phyloP scores from a whole-genome alignment of 1,284 basidiomycete species.

The Ceraceosorus guamensis region DNA sequence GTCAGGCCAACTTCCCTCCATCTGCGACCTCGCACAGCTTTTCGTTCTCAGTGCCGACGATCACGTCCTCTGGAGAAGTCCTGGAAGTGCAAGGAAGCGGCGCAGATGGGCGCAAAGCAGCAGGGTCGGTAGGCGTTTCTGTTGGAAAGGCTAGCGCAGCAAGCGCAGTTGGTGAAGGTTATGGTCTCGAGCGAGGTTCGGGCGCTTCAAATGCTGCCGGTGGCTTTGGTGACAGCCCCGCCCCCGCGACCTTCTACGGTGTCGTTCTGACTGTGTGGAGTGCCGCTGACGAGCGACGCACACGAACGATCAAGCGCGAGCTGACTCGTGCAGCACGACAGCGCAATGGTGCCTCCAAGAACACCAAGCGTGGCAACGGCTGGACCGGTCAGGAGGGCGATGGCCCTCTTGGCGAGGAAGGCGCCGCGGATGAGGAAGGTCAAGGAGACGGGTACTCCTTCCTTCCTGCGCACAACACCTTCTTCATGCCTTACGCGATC shows the following conservation, averaged over 20 bases:
- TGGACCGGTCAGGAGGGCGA: constrained; percentile 1
- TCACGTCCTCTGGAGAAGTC: constrained; percentile 19
- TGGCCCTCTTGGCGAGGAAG: constrained; percentile 15
- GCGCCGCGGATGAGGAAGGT: constrained; percentile 11
- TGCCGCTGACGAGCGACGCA: constrained; percentile 32
- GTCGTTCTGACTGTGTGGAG: constrained; percentile 34
- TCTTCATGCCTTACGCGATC: constrained; percentile 45
- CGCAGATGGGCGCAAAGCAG: constrained; percentile 17
- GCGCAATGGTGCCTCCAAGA: constrained; percentile 11
- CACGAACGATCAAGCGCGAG: constrained; percentile 35
- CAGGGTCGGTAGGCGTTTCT: constrained; percentile 21
- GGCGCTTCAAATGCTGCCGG: constrained; percentile 40
- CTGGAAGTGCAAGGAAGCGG: constrained; percentile 9
- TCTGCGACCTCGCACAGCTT: constrained; percentile 84
- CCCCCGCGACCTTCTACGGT: constrained; percentile 35
- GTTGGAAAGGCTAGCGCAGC: constrained; percentile 30
- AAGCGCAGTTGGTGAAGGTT: constrained; percentile 51
- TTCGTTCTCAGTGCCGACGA: constrained; percentile 58
- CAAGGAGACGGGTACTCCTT: constrained; percentile 21
- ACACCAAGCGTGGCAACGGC: constrained; percentile 11
- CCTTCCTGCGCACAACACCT: constrained; percentile 34
- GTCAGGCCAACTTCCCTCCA: constrained; percentile 36
- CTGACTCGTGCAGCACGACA: constrained; percentile 18
- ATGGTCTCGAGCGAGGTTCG: constrained; percentile 60
- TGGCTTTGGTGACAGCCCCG: constrained; percentile 22